These are phyloP conservation scores for Solioccasus polychromus DNA, from an alignment of 768 basidiomycete species.

Conservation along the genomic window DNA sequence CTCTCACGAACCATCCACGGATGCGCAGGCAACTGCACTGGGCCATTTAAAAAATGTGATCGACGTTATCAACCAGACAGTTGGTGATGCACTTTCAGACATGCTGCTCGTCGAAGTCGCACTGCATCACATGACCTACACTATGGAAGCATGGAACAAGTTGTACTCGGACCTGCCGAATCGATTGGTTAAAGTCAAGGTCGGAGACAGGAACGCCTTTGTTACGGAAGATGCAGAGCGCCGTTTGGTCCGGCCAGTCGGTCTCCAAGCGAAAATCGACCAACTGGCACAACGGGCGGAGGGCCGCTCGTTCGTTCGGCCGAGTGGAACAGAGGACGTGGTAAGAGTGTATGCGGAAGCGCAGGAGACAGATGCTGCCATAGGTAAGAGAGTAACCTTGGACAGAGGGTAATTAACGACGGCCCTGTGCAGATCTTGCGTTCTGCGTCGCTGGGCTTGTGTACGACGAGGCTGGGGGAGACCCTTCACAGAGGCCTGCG, in stretches of 20 bases:
- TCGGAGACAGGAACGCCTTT: slow-evolving; percentile 78
- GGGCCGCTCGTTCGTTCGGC: slow-evolving; percentile 91
- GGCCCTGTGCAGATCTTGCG: slow-evolving; percentile 63
- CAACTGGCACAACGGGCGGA: slow-evolving; percentile 77
- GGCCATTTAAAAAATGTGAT: slow-evolving; percentile 74
- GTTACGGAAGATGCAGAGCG: slow-evolving; percentile 94
- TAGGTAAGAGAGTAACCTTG: slow-evolving; percentile 58
- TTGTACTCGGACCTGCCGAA: slow-evolving; percentile 94
- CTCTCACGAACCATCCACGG: slow-evolving; percentile 69
- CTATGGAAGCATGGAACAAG: slow-evolving; percentile 85
- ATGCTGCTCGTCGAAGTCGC: slow-evolving; percentile 94
- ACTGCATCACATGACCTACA: slow-evolving; percentile 84
- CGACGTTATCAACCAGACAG: slow-evolving; percentile 93
- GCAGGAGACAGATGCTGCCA: slow-evolving; percentile 63
- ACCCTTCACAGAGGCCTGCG: slow-evolving; percentile 67
- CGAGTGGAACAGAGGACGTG: slow-evolving; percentile 97
- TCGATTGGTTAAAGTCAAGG: slow-evolving; percentile 89
- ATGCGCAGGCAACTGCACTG: slow-evolving; percentile 78
- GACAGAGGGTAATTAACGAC: neutral
- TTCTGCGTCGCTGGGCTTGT: slow-evolving; percentile 83
- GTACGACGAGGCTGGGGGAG: slow-evolving; percentile 81
- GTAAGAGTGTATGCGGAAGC: slow-evolving; percentile 98
- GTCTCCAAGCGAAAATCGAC: slow-evolving; percentile 80
- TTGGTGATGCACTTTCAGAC: slow-evolving; percentile 95
- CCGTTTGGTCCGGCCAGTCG: slow-evolving; percentile 72